Conservation (phyloP, 495 filamentous ascomycete species). For the Aspergillus hancockii region DNA sequence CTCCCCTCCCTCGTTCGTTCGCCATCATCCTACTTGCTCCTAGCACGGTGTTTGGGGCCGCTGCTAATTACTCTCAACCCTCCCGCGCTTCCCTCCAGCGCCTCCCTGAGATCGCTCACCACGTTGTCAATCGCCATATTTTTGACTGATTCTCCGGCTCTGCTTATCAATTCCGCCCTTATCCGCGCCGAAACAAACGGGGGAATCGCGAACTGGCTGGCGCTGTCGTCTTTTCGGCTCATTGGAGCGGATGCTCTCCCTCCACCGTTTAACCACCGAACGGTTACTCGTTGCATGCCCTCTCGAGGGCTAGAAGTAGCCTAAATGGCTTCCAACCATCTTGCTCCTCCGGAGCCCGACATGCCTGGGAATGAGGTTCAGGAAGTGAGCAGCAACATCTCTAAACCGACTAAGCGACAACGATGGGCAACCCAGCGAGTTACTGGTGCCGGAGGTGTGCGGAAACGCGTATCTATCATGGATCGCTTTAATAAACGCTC, state of each 20-base stretch:
- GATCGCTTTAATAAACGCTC: slow-evolving; percentile 69
- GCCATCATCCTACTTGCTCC: slow-evolving; percentile 12
- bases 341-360: slow-evolving; percentile 24
- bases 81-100: slow-evolving; percentile 6
- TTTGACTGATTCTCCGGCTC: slow-evolving; percentile 2
- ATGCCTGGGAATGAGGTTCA: slow-evolving; percentile 28
- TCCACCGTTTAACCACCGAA: slow-evolving; percentile 14
- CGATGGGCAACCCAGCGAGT: slow-evolving; percentile 93
- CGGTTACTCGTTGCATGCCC: slow-evolving; percentile 30
- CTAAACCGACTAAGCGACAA: slow-evolving; percentile 66
- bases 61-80: background rate
- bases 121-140: slow-evolving; percentile 4
- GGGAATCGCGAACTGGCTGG: slow-evolving; percentile 22
- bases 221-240: slow-evolving; percentile 27
- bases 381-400: slow-evolving; percentile 50
- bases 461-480: slow-evolving; percentile 84
- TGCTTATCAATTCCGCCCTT: background rate
- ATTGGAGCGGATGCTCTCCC: slow-evolving; percentile 34
- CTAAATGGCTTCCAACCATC: slow-evolving; percentile 43
- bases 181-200: slow-evolving; percentile 6
- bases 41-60: slow-evolving; percentile 9
- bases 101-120: background rate
- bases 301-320: slow-evolving; percentile 27
- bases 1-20: slow-evolving; percentile 22
- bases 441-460: slow-evolving; percentile 66